phyloP scores from a whole-genome alignment of 2,329 filamentous ascomycete species.

The Trichoderma atroviride region DNA sequence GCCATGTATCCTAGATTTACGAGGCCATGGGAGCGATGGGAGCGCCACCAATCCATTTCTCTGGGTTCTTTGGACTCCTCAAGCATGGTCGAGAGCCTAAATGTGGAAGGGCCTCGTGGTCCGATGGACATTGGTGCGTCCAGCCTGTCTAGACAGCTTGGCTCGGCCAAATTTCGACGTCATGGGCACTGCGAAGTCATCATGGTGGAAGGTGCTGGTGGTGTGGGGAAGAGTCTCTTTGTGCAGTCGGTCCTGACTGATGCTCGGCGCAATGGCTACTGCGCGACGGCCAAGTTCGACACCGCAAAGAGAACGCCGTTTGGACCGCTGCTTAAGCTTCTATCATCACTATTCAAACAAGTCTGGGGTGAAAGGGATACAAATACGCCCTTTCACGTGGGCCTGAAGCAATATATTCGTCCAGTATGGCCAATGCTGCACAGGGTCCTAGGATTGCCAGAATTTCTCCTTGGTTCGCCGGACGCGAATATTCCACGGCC shows the following conservation, averaged over 20 bases:
- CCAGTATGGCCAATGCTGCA: conserved; percentile 68
- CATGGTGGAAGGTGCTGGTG: conserved; percentile 62
- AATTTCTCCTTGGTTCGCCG: conserved; percentile 66
- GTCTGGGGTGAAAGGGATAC: conserved; percentile 69
- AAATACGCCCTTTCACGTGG: conserved; percentile 64
- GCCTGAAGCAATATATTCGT: conserved; percentile 62
- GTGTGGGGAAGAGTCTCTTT: conserved; percentile 67
- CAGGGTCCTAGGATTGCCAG: conserved; percentile 62
- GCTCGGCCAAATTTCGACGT: conserved; percentile 60
- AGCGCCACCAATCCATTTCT: conserved; percentile 55
- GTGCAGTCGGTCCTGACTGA: conserved; percentile 65
- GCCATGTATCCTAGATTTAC: conserved; percentile 41
- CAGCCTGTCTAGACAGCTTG: conserved; percentile 57
- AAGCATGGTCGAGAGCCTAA: conserved; percentile 50
- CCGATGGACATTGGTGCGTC: conserved; percentile 50
- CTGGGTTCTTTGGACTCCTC: conserved; percentile 53
- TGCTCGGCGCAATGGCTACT: conserved; percentile 63
- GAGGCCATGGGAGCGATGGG: conserved; percentile 57
- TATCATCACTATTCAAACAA: conserved; percentile 68
- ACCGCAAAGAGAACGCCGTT: conserved; percentile 62
- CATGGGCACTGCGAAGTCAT: conserved; percentile 67
- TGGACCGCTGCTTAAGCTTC: conserved; percentile 64
- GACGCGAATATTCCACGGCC: conserved; percentile 44
- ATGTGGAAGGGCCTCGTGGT: conserved; percentile 48
- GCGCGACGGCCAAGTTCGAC: conserved; percentile 68